phyloP scores from a whole-genome alignment of 192 early-diverging fungal species.

The Dispira parvispora region DNA sequence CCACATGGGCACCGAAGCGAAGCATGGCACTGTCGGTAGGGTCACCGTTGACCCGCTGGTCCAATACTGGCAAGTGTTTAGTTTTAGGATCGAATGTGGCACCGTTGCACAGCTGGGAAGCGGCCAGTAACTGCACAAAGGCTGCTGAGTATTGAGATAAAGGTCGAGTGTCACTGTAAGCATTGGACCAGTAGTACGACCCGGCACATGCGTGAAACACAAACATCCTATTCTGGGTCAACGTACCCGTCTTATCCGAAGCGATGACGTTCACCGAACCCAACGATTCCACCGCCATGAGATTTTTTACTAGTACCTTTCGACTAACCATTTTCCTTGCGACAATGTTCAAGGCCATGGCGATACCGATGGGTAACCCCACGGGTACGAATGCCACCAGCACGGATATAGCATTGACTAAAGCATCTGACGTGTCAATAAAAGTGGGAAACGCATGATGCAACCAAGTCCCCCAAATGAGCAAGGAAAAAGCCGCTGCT shows the following conservation, averaged over 20 bases:
- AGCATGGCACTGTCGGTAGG: constrained; percentile 74
- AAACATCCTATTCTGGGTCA: constrained; percentile 65
- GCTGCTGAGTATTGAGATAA: background rate
- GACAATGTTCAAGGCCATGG: constrained; percentile 56
- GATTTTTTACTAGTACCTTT: constrained; percentile 59
- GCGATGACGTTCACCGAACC: constrained; percentile 56
- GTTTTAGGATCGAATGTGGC: constrained; percentile 34
- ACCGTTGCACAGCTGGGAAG: constrained; percentile 43
- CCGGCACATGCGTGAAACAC: constrained; percentile 20
- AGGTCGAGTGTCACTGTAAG: background rate
- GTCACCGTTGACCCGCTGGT: constrained; percentile 57
- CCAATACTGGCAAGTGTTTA: constrained; percentile 26
- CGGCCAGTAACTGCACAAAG: constrained; percentile 15
- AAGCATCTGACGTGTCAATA: constrained; percentile 26
- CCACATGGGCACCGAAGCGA: constrained; percentile 37
- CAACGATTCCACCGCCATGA: constrained; percentile 78
- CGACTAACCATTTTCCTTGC: constrained; percentile 54
- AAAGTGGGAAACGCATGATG: constrained; percentile 33
- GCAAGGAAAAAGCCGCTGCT: constrained; percentile 28
- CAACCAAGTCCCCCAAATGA: constrained; percentile 40
- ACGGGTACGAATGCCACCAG: constrained; percentile 65
- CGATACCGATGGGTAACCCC: constrained; percentile 63
- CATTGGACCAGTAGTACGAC: background rate
- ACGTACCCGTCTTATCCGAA: constrained; percentile 88
- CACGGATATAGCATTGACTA: constrained; percentile 40